phyloP scores from a whole-genome alignment of 441 rosid genomes.

The Erodium moschatum region DNA sequence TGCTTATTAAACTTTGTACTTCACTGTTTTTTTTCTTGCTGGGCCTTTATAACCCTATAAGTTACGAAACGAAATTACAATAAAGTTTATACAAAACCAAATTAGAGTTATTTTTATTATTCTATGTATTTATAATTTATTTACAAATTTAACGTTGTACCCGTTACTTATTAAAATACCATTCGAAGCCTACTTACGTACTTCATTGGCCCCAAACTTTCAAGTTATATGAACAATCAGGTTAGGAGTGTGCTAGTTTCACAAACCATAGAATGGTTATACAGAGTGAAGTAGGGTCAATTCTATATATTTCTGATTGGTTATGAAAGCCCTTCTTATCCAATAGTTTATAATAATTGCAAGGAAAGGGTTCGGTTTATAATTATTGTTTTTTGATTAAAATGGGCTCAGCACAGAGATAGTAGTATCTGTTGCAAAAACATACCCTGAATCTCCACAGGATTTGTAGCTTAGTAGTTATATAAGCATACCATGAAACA shows the following conservation, averaged over 20 bases:
- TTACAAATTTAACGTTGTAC: neutral
- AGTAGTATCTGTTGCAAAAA: neutral
- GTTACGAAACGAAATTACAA: neutral
- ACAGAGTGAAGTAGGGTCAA: neutral
- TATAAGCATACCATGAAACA: too few relatives aligned
- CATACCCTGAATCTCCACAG: neutral
- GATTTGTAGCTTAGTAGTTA: neutral
- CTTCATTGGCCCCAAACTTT: neutral
- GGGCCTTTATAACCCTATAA: neutral
- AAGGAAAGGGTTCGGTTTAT: neutral
- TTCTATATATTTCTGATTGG: neutral
- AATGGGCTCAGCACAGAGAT: neutral
- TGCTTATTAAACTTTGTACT: too few relatives aligned
- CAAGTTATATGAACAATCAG: too few relatives aligned
- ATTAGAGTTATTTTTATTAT: too few relatives aligned
- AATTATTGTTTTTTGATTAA: too few relatives aligned
- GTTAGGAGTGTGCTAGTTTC: neutral
- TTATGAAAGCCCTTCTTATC: neutral
- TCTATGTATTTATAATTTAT: neutral
- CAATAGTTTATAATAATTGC: neutral
- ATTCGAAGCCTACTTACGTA: neutral
- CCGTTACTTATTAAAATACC: neutral
- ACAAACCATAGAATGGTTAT: neutral
- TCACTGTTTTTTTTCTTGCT: too few relatives aligned
- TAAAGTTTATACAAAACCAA: neutral